Base-by-base conservation (phyloP, 306 rosid genomes). In the Fragaria vesca region DNA sequence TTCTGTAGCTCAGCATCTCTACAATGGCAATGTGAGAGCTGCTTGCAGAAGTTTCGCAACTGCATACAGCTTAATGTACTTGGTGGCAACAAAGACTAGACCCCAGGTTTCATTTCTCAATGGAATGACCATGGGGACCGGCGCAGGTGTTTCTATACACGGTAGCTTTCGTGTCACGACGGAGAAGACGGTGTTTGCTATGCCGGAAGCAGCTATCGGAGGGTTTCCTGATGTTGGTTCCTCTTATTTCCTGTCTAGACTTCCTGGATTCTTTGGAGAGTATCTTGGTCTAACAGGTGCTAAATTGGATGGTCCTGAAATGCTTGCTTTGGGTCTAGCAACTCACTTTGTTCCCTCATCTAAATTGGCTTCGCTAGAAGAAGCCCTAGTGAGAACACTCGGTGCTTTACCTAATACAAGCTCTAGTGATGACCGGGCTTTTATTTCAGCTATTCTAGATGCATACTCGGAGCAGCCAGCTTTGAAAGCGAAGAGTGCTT, bases 311-410 rank as follows among this genome's bases (percentile, higher is more conserved):
- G 90, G 86, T 80, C 90, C 95, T 69, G 95, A 92, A 90, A 84
- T 92, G 97, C 89, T 90, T 85, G 88, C 88, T 4, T 92, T 90
- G 77, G 97, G 97, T 63, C 97, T 92, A 84, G 97, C 90, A 74
- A 90, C 96, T 69, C 97, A 90, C 87, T 88, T 86, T 83, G 90
- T 92, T 47, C 78, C 83, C 73, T 87, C 90, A 58, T 58, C 74
- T 10, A 70, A 48, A 66, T 74, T 94, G 78, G 54, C 86, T 74
- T 68, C 66, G 36, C 66, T 94, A 82, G 98, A 94, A 88, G 91
- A 86, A 82, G 89, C 85, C 42, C 84, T 91, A 28, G 51, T 15
- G 28, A 82, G 6, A 42, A 43, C n/a, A n/a, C 51, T 52, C 3
- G 62, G 62, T 21, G 62, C 62, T n/a, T n/a, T 0, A 8, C 6